phyloP scores from a whole-genome alignment of 2,329 filamentous ascomycete species.

The Aspergillus ruber region DNA sequence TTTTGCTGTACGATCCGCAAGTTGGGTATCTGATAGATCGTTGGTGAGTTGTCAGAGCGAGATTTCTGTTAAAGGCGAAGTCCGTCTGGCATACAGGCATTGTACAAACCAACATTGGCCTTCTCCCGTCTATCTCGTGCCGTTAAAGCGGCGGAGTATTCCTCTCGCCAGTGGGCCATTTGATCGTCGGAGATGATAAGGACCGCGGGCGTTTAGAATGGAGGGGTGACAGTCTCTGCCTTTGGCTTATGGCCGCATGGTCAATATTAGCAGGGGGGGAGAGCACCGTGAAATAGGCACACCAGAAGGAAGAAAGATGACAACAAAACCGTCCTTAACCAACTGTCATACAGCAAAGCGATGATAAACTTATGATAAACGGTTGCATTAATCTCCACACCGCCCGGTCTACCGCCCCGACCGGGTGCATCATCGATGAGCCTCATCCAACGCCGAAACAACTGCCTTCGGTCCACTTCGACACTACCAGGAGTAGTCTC shows the following conservation, averaged over 20 bases:
- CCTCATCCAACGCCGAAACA: constrained; percentile 9
- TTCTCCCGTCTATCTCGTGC: constrained; percentile 65
- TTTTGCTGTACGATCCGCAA: constrained; percentile 59
- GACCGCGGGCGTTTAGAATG: background rate
- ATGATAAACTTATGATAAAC: background rate
- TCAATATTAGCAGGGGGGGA: background rate
- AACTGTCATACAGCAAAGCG: constrained; percentile 10
- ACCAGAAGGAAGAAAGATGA: background rate
- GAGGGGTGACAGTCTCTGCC: background rate
- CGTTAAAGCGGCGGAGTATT: constrained; percentile 70
- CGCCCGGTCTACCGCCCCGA: constrained; percentile 26
- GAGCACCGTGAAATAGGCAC: background rate
- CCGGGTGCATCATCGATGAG: constrained; percentile 27
- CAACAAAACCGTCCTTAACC: constrained; percentile 1
- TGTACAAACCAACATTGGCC: constrained; percentile 61
- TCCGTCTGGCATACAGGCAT: constrained; percentile 57
- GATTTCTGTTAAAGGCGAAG: constrained; percentile 1
- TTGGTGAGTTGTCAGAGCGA: background rate
- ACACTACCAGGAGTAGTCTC: constrained; percentile 1
- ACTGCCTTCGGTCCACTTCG: constrained; percentile 2
- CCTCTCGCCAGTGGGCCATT: constrained; percentile 69
- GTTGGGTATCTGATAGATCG: constrained; percentile 50
- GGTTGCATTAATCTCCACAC: constrained; percentile 12
- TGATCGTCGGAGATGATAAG: constrained; percentile 5
- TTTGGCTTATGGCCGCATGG: background rate